Base-by-base conservation (phyloP, 768 basidiomycete species). In the Mycena capillaripes region DNA sequence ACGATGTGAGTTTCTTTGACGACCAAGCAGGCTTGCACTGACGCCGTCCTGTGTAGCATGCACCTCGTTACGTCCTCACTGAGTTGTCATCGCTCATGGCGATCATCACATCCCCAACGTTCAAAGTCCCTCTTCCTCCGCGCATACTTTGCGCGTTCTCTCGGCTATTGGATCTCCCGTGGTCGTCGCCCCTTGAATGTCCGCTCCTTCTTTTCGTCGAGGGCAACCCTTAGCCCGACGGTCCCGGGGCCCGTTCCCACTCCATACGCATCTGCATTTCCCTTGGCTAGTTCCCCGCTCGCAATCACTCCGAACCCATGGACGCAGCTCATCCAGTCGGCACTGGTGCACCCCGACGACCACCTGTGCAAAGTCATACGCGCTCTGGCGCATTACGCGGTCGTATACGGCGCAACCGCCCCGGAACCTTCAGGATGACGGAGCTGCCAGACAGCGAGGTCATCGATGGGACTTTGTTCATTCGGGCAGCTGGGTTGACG, bases 1-100 rank as follows among this genome's bases (percentile, higher is more conserved):
- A 72, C 76, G 42, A 52, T 76, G 77, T 77, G 55, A 50, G 79
- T 71, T 21, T 46, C 23, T 38, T 25, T 25, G 19, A 59, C 21
- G 58, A 14, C 9, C 32, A 59, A 11, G 36, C 58, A 17, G 23
- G 42, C 60, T 19, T n/a, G 44, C 16, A 36, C 36, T 53, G 46
- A 57, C 40, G 40, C 53, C 21, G 66, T 55, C 16, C 40, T 58
- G 25, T 38, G 5, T 40, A 93, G 92, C 21, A 89, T 91, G 81
- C 93, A 90, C 72, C 80, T 91, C 3, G 87, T 93, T 50, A 95
- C 93, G 0, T 92, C 91, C 4, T 84, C 89, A 34, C 21, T 40
- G 4, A 76, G 25, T 92, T 93, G 46, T 59, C 57, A 29, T 87
- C 91, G 1, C 67, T 90, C 50, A 74, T 86, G 38, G 83, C 83